Base-by-base conservation (phyloP, 371 early-diverging fungal species). In the Mortierella sp. region DNA sequence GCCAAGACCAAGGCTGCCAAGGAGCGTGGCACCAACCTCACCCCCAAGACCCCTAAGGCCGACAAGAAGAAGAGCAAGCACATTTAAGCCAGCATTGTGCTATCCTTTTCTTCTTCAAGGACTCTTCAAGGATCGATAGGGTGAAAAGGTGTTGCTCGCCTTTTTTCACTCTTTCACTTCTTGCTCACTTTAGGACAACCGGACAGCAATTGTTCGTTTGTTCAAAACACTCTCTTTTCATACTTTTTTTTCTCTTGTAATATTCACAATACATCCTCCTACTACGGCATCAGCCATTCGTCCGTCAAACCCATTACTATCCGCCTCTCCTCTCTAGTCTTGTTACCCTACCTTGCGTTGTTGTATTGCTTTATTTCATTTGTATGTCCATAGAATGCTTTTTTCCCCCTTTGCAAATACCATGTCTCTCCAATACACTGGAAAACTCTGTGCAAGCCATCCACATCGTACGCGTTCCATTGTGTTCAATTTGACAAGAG, bases 1-100 rank as follows among this genome's bases (percentile, higher is more conserved):
- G 71, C 79, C 76, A 83, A 91, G 91, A 79, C 83, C 75, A 86
- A 79, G 71, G 86, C 85, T 66, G 75, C 77, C 50, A 83, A 82
- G 78, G 74, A 80, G 55, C 70, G 74, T 44, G 76, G 86, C 55
- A 66, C 48, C 69, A 74, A 75, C 53, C 40, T 48, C 16, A 70
- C 73, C 31, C 63, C 74, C 55, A 85, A 81, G 79, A 41, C 72
- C 31, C 70, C 48, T 67, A 75, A 77, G 67, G 34, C 71, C 11
- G 58, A 63, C 66, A 76, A 76, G 70, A 77, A 77, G 77, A 83
- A 83, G 79, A 79, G 70, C 79, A 83, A 83, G 71, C 79, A 79
- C 71, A 83, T 83, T 58, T 83, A 83, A 76, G 43, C 14, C 34
- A 26, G 34, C 39, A 52, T 13, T 22, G 2, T 39, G 4, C 11